Percentiles rank a stretch among this genome's conserved stretches.
Evolutionary conservation across 2,329 filamentous ascomycete genomes (phyloP).

Genomic region (Uncinocarpus reesii): DNA sequence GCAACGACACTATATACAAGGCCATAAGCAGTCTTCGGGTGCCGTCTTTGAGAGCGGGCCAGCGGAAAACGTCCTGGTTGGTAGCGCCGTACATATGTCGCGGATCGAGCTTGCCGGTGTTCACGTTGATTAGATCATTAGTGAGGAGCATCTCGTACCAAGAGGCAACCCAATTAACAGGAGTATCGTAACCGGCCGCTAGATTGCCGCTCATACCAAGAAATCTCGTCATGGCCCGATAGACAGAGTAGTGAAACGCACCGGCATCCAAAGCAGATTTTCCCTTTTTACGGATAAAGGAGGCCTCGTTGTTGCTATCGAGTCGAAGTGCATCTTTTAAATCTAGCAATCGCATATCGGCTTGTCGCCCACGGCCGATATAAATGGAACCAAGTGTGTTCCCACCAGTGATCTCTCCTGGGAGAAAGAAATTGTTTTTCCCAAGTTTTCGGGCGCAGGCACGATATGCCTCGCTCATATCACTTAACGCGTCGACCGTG

Average conservation of each 20-base stretch:
- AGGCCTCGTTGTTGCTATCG: constrained; percentile 35
- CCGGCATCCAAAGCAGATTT: constrained; percentile 48
- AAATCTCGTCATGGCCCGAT: constrained; percentile 52
- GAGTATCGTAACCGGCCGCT: constrained; percentile 44
- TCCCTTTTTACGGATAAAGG: constrained; percentile 45
- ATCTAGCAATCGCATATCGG: constrained; percentile 42
- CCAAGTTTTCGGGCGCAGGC: constrained; percentile 47
- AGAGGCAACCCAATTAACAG: constrained; percentile 45
- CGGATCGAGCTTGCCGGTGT: constrained; percentile 53
- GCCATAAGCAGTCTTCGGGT: constrained; percentile 49
- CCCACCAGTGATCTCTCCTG: constrained; percentile 54
- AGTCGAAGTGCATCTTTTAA: constrained; percentile 41
- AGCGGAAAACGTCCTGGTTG: constrained; percentile 57
- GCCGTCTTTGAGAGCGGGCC: constrained; percentile 50
- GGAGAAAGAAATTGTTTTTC: constrained; percentile 55
- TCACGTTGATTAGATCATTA: constrained; percentile 51
- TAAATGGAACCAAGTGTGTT: constrained; percentile 52
- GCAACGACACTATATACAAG: constrained; percentile 49
- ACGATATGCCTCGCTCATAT: constrained; percentile 48
- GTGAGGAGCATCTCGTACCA: constrained; percentile 50
- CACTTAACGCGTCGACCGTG: constrained; percentile 51
- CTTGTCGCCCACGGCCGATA: constrained; percentile 52
- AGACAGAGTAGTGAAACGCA: constrained; percentile 56
- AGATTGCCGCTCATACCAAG: constrained; percentile 51
- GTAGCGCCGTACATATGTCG: constrained; percentile 55